Conservation (phyloP, 2,329 filamentous ascomycete species). For the Aspergillus sp. region DNA sequence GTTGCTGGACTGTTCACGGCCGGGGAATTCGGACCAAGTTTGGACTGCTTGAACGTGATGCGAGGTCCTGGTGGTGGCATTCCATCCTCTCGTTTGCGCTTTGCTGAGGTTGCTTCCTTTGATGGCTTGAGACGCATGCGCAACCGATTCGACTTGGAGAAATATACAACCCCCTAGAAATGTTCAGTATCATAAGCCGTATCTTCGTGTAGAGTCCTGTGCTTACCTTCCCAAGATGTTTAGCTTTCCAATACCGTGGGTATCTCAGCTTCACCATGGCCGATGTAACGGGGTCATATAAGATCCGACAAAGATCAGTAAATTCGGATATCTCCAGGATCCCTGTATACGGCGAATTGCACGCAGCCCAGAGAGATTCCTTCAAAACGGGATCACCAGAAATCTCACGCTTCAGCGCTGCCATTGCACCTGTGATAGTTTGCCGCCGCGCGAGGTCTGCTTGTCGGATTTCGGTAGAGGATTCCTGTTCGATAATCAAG, state of each 20-base stretch:
- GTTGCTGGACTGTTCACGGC: constrained; percentile 12
- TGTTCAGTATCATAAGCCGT: constrained; percentile 1
- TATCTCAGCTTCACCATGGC: constrained; percentile 43
- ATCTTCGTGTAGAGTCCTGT: neutral
- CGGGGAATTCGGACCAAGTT: constrained; percentile 20
- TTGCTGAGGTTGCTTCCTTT: constrained; percentile 19
- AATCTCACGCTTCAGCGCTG: constrained; percentile 47
- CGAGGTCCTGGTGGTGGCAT: constrained; percentile 26
- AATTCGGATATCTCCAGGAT: constrained; percentile 48
- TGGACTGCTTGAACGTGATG: constrained; percentile 36
- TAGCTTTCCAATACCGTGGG: constrained; percentile 49
- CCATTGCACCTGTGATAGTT: constrained; percentile 50
- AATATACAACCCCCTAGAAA: constrained; percentile 34
- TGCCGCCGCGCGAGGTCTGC: constrained; percentile 46
- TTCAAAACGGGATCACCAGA: constrained; percentile 41
- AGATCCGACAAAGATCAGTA: constrained; percentile 47
- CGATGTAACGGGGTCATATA: constrained; percentile 46
- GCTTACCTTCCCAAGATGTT: constrained; percentile 44
- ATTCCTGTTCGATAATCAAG: constrained; percentile 51
- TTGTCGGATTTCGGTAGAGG: constrained; percentile 42
- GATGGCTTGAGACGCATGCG: constrained; percentile 28
- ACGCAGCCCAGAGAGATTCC: constrained; percentile 47
- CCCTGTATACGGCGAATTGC: constrained; percentile 42
- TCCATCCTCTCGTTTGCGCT: constrained; percentile 33
- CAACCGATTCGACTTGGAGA: constrained; percentile 29